phyloP scores from a whole-genome alignment of 306 rosid genomes.

The Hippophae tibetana region DNA sequence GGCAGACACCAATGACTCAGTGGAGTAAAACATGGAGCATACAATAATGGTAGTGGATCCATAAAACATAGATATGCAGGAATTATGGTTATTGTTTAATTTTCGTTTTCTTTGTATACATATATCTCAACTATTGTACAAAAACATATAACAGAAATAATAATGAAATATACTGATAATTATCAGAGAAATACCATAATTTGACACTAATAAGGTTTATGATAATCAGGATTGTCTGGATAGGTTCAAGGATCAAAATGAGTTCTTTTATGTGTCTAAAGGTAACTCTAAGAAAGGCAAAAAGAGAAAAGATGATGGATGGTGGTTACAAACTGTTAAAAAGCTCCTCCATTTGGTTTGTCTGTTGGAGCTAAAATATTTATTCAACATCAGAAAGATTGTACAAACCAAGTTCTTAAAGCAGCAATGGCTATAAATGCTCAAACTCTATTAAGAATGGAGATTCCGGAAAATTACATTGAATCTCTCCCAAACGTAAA shows the following conservation, averaged over 20 bases:
- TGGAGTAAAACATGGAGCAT: too few relatives aligned
- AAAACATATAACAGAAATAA: too few relatives aligned
- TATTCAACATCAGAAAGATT: conserved; percentile 84
- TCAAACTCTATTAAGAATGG: conserved; percentile 85
- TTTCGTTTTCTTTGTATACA: too few relatives aligned
- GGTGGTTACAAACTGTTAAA: conserved; percentile 95
- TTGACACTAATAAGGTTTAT: conserved; percentile 15
- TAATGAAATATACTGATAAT: too few relatives aligned
- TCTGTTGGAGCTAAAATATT: conserved; percentile 75
- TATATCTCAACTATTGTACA: too few relatives aligned
- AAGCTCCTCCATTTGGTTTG: conserved; percentile 70
- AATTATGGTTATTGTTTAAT: too few relatives aligned
- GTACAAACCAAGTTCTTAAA: conserved; percentile 95
- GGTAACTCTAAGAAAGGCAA: conserved; percentile 45
- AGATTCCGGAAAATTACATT: conserved; percentile 84
- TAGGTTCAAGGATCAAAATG: conserved; percentile 58
- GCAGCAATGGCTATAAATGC: conserved; percentile 99
- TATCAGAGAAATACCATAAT: too few relatives aligned
- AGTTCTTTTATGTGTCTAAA: conserved; percentile 62
- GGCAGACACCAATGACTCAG: too few relatives aligned
- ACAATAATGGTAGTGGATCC: too few relatives aligned
- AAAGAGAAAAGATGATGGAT: conserved; percentile 60
- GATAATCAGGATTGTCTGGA: conserved; percentile 75
- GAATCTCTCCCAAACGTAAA: conserved; percentile 89
- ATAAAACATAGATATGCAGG: too few relatives aligned